These are phyloP conservation scores for Aspergillus texensis DNA, from an alignment of 2,329 filamentous ascomycete species.

Conservation along the genomic window DNA sequence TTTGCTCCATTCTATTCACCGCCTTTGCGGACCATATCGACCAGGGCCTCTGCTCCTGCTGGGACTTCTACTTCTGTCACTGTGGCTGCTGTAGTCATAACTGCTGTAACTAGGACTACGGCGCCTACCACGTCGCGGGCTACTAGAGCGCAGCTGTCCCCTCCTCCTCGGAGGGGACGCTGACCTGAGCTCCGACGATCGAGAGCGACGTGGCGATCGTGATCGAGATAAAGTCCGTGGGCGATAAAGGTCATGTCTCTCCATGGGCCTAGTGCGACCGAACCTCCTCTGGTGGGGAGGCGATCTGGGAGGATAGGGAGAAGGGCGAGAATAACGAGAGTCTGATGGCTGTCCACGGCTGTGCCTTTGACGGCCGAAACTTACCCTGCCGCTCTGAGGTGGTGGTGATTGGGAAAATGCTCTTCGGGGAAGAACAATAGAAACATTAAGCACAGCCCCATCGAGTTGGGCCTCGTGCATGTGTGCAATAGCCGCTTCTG, in stretches of 20 bases:
- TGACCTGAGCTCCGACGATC: constrained; percentile 44
- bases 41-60: constrained; percentile 50
- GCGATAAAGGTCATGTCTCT: constrained; percentile 60
- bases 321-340: constrained; percentile 27
- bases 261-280: constrained; percentile 42
- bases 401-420: constrained; percentile 81
- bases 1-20: background rate
- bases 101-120: constrained; percentile 66
- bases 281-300: constrained; percentile 44
- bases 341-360: constrained; percentile 31
- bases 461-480: constrained; percentile 99
- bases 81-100: constrained; percentile 62
- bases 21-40: constrained; percentile 30
- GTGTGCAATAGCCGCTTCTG: constrained; percentile 85
- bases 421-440: constrained; percentile 80
- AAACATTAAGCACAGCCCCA: constrained; percentile 79
- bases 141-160: constrained; percentile 36
- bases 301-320: constrained; percentile 32
- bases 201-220: constrained; percentile 41
- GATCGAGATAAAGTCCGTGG: constrained; percentile 60
- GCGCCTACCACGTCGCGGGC: constrained; percentile 47
- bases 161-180: constrained; percentile 45
- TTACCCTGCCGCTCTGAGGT: constrained; percentile 64
- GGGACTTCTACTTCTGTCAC: constrained; percentile 51
- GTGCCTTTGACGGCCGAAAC: constrained; percentile 54